phyloP scores from a whole-genome alignment of 2,329 filamentous ascomycete species.

The Blumeria hordei region DNA sequence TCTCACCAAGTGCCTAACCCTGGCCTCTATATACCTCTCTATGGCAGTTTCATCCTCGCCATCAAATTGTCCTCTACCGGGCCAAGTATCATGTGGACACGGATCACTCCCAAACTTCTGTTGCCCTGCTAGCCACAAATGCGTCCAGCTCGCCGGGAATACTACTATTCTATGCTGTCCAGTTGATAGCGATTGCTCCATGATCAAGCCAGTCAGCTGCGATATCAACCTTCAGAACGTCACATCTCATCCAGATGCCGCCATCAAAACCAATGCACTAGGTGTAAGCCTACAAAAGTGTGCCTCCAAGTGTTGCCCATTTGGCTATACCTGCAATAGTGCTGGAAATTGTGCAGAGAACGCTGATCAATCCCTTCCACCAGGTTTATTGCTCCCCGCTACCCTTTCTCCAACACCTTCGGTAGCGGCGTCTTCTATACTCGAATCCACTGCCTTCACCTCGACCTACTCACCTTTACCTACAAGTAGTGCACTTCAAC shows the following conservation, averaged over 20 bases:
- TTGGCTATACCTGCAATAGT: conserved; percentile 37
- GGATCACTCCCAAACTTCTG: conserved; percentile 41
- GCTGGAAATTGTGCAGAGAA: conserved; percentile 24
- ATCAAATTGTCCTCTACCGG: neutral
- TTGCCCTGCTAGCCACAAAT: conserved; percentile 29
- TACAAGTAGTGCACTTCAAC: conserved; percentile 3
- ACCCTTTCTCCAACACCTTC: conserved; percentile 6
- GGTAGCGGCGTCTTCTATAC: neutral
- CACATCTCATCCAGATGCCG: conserved; percentile 26
- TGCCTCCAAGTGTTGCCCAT: conserved; percentile 40
- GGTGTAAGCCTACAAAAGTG: conserved; percentile 31
- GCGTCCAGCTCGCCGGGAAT: conserved; percentile 34
- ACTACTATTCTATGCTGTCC: conserved; percentile 54
- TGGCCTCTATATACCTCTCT: too few relatives aligned
- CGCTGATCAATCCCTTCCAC: conserved; percentile 22
- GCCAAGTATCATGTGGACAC: conserved; percentile 7
- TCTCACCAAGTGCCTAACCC: too few relatives aligned
- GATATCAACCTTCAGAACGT: conserved; percentile 36
- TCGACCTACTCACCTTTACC: conserved; percentile 2
- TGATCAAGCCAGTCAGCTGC: conserved; percentile 40
- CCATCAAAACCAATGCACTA: conserved; percentile 42
- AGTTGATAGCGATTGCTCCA: conserved; percentile 27
- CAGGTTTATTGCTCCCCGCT: conserved; percentile 2
- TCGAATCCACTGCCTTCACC: conserved; percentile 9
- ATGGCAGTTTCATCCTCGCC: too few relatives aligned